Base-by-base conservation (phyloP, 2,329 filamentous ascomycete species). In the Teratosphaeria viscida region DNA sequence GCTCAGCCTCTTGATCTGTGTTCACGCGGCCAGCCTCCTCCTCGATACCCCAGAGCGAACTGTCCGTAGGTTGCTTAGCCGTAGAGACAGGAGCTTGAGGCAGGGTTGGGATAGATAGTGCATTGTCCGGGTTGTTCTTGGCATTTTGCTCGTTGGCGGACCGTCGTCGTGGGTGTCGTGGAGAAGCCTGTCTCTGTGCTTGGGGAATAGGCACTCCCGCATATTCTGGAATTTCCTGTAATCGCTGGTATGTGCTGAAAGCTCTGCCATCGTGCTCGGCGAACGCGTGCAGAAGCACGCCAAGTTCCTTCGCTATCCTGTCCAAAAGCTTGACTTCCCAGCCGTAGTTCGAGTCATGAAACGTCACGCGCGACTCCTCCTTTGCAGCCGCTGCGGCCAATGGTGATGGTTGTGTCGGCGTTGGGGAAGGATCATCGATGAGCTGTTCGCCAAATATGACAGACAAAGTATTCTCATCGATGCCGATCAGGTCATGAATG, bases 401-500 rank as follows among this genome's bases (percentile, higher is more conserved):
- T 4, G 70, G 70, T 35, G 71, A 73, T 26, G 65, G 62, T 54
- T 70, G 67, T 11, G 67, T 68, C 1, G 70, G 69, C 10, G 72
- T 72, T 2, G 69, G 62, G 7, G 70, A 70, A 39, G 67, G 58
- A 37, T 69, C 70, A 7, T 68, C 68, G 1, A 86, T 85, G 27
- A 95, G 75, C 2, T 83, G 78, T 71, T 96, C 91, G 12, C 94
- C 94, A 59, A 97, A 87, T 8, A 99, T 85, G 56, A 96, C 85
- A 0, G 89, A 89, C 8, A 99, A 81, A 23, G 94, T 79, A 56
- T 84, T 83, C 63, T 96, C 90, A 67, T 97, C 92, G 59, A 99
- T 88, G 8, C 92, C 92, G 71, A 97, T 88, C 52, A 99, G 77
- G 70, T 96, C 91, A 57, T 86, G 84, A 66, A 99, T 90, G 32